phyloP scores from a whole-genome alignment of 441 rosid genomes.

The Corymbia citriodora region DNA sequence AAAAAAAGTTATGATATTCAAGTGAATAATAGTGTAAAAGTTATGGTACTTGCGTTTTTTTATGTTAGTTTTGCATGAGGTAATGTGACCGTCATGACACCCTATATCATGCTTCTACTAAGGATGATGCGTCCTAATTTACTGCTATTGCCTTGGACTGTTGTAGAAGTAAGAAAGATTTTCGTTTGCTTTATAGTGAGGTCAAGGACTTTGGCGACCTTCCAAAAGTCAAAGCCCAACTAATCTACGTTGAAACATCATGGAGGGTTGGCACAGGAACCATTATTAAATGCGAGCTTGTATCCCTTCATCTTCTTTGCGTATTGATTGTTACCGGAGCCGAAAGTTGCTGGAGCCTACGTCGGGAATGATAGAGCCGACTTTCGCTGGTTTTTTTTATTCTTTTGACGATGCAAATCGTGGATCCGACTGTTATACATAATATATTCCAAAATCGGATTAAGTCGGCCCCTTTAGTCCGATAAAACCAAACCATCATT shows the following conservation, averaged over 20 bases:
- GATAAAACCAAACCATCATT: neutral
- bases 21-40: neutral
- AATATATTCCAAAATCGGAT: neutral
- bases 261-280: neutral
- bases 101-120: neutral
- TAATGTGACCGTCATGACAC: neutral
- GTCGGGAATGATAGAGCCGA: neutral
- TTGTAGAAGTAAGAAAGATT: neutral
- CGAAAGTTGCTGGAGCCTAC: neutral
- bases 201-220: neutral
- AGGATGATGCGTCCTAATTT: neutral
- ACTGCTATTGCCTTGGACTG: neutral
- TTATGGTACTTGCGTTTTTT: neutral
- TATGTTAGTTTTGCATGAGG: neutral
- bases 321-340: neutral
- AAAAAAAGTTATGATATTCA: neutral
- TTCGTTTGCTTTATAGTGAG: neutral
- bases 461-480: accelerated
- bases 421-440: neutral
- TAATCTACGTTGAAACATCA: neutral
- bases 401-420: neutral
- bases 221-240: neutral
- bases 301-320: neutral
- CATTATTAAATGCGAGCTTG: neutral
- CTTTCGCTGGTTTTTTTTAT: neutral